These are phyloP conservation scores for Pyrrhoderma noxium DNA, from an alignment of 1,284 basidiomycete genomes.

Conservation along the genomic window DNA sequence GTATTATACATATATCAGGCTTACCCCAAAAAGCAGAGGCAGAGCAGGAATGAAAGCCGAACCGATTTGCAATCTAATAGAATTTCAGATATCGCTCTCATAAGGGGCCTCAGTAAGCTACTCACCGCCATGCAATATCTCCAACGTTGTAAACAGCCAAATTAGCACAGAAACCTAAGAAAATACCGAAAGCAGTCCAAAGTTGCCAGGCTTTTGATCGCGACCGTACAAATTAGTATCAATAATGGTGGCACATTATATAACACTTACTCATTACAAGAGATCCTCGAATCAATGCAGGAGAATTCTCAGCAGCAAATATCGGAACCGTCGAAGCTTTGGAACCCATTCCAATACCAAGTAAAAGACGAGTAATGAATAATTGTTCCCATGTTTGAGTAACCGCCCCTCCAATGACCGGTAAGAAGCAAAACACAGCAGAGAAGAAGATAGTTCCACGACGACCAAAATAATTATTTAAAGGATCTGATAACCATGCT, in stretches of 20 bases:
- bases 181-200: conserved; percentile 3
- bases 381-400: conserved; percentile 27
- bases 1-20: too few species aligned
- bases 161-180: conserved; percentile 41
- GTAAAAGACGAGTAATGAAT: conserved; percentile 45
- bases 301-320: conserved; percentile 54
- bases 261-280: conserved; percentile 9
- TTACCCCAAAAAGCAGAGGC: conserved; percentile 34
- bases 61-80: conserved; percentile 41
- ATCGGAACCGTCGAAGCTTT: conserved; percentile 57
- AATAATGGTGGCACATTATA: too few species aligned
- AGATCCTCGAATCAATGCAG: conserved; percentile 52
- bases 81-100: too few species aligned
- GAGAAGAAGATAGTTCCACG: conserved; percentile 66
- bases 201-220: conserved; percentile 5
- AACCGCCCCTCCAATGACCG: conserved; percentile 52
- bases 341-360: conserved; percentile 64
- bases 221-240: background rate
- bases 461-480: conserved; percentile 48
- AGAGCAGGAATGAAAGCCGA: conserved; percentile 49
- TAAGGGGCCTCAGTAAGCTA: too few species aligned
- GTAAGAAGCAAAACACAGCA: conserved; percentile 46
- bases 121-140: conserved; percentile 43
- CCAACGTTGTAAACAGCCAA: conserved; percentile 38
- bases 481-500: conserved; percentile 41